Base-by-base conservation (phyloP, 2,329 filamentous ascomycete species). In the Phoma sp. region DNA sequence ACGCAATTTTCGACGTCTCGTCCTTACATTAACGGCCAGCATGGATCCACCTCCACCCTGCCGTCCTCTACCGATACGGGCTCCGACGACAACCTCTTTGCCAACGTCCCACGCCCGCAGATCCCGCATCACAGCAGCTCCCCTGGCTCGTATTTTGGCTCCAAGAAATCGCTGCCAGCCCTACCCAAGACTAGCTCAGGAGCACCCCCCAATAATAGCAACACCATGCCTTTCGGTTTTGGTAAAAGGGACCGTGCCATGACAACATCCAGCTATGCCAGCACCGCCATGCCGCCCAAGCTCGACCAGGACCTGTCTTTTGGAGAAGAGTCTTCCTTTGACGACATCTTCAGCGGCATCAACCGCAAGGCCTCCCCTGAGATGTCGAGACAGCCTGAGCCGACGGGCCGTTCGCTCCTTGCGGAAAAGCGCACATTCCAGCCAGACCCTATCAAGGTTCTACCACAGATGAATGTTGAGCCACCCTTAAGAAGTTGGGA, bases 401-500 rank as follows among this genome's bases (percentile, higher is more conserved):
- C 63, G 23, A 50, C 64, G 8, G 72, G 70, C 27, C 69, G 69
- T 29, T 74, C 72, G 44, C 64, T 75, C 29, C 65, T 73, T 55
- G 65, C 61, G 44, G 68, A 68, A 47, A 72, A 71, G 63, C 71
- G 71, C 30, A 64, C 64, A 52, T 70, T 70, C 62, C 71, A 74
- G 53, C 64, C 71, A 7, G 69, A 73, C 46, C 78, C 81, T 8
- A 78, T 82, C 52, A 75, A 73, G 43, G 77, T 78, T 47, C 74
- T 81, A 60, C 72, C 72, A 49, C 74, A 75, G 29, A 69, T 75
- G 47, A 67, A 77, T 27, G 70, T 81, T 14, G 79, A 81, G 47
- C 70, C 77, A 14, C 80, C 81, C 13, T 79, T 80, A 47, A 79
- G 79, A 59, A 83, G 82, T 25, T 82, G 79, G 78, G 78, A 77